Evolutionary conservation across 805 yeast genomes (phyloP).

Genomic region (Schwanniomyces sp.): DNA sequence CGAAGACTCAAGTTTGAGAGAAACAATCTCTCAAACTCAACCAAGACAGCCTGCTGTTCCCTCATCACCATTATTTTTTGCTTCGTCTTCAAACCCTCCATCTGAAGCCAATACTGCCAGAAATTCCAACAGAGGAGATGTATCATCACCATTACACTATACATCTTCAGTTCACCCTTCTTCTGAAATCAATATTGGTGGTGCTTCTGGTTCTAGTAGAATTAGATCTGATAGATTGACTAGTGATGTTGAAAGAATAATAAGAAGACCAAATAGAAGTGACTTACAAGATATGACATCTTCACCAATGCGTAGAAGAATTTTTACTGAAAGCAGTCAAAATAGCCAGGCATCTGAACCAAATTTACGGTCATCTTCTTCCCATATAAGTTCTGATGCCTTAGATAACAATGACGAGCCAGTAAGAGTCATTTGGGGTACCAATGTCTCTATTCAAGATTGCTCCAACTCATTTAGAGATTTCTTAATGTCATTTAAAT

Average conservation of each 20-base stretch:
- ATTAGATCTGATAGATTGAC: constrained; percentile 46
- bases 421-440: constrained; percentile 95
- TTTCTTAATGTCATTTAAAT: constrained; percentile 81
- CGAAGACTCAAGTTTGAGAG: constrained; percentile 23
- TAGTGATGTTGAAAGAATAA: constrained; percentile 43
- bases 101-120: constrained; percentile 24
- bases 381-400: constrained; percentile 28
- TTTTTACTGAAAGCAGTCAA: constrained; percentile 37
- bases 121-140: constrained; percentile 25
- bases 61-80: constrained; percentile 57
- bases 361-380: constrained; percentile 17
- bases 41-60: constrained; percentile 44
- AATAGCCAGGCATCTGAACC: constrained; percentile 9
- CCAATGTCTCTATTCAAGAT: constrained; percentile 91
- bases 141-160: constrained; percentile 53
- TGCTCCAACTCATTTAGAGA: constrained; percentile 77
- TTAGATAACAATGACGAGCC: constrained; percentile 55
- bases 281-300: constrained; percentile 74
- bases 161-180: constrained; percentile 43
- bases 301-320: constrained; percentile 66
- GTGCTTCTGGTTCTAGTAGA: constrained; percentile 24
- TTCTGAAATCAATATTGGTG: constrained; percentile 38
- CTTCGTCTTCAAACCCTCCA: constrained; percentile 45
- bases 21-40: constrained; percentile 37
- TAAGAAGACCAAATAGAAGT: constrained; percentile 64